Evolutionary conservation across 108 stramenopile species (phyloP), one percentile per base, ranked within the genome.

Genomic region (Cyclotella sp.): DNA sequence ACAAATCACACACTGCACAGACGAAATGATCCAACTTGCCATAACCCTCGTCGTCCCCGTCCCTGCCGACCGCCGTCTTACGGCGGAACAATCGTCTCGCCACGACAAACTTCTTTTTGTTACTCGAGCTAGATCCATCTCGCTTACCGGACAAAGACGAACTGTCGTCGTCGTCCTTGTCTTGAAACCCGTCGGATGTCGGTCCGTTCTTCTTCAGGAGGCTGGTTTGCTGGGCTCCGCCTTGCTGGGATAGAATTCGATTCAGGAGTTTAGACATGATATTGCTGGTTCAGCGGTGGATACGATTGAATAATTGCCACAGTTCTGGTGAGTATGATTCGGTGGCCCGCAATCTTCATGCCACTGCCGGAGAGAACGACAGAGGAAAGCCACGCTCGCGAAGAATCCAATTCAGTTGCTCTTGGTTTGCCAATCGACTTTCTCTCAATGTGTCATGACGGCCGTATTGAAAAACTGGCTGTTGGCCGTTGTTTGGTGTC

Each of bases 101-200:
- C 15, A 3, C 3, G 46, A 24, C 19, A 18, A 19, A 10, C 16
- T 22, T 67, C 24, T 46, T 26, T 26, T 29, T 49, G 24, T 11
- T 34, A 19, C 18, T 42, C 27, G 12, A 3, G 45, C 71, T 18
- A 70, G 15, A 28, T 44, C 42, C 29, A 3, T 45, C 60, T 12
- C 42, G 53, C 22, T 34, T 18, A 4, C 53, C 57, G 13, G 70
- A 57, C 1, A 70, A 16, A 19, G 55, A 70, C 4, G 55, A 58
- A 18, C 29, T 24, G 40, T 72, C 71, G 28, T 70, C 70, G 57
- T 72, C 71, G 55, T 72, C 71, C 3, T 42, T 9, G 7, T 72
- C 71, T 16, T 72, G 34, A 44, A 72, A 72, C 3, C 28, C 8
- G 19, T 72, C 71, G 14, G 71, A 72, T 46, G 57, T 72, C 0